Evolutionary conservation across 2,329 filamentous ascomycete genomes (phyloP).

Genomic region (Fusarium torulosum): DNA sequence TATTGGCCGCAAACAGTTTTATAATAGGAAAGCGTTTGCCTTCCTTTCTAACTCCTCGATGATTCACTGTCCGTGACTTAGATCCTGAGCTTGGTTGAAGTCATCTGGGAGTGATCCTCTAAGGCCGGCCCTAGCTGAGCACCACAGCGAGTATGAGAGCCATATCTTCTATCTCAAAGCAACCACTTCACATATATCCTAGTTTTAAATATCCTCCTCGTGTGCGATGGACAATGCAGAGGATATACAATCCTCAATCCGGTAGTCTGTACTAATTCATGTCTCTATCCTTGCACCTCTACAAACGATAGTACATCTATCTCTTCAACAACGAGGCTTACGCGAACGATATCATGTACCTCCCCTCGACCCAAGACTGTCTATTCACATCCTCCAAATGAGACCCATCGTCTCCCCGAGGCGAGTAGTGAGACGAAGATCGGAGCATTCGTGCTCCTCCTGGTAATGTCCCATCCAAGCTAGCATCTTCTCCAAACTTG

Average conservation of each 20-base stretch:
- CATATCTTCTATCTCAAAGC: not conserved
- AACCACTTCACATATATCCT: not conserved
- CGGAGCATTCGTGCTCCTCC: constrained; percentile 47
- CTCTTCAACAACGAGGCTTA: constrained; percentile 3
- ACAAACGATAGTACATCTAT: not conserved
- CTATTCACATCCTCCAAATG: constrained; percentile 48
- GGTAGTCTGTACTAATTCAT: not conserved
- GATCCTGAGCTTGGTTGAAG: not conserved
- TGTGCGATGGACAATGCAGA: not conserved
- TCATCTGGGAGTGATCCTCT: not conserved
- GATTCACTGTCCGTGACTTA: not conserved
- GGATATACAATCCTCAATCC: not conserved
- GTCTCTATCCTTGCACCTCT: not conserved
- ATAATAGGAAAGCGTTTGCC: not conserved
- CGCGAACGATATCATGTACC: constrained; percentile 32
- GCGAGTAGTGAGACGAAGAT: constrained; percentile 55
- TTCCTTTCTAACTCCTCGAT: not conserved
- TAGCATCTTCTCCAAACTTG: constrained; percentile 53
- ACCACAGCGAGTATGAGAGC: no score
- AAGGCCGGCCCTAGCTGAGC: no score
- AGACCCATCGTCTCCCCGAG: constrained; percentile 57
- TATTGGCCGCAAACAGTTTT: constrained; percentile 1
- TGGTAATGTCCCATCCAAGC: constrained; percentile 54
- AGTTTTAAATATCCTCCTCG: not conserved
- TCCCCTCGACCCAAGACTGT: constrained; percentile 35